These are phyloP conservation scores for Clonostachys rhizophaga DNA, from an alignment of 2,329 filamentous ascomycete genomes.

Conservation along the genomic window DNA sequence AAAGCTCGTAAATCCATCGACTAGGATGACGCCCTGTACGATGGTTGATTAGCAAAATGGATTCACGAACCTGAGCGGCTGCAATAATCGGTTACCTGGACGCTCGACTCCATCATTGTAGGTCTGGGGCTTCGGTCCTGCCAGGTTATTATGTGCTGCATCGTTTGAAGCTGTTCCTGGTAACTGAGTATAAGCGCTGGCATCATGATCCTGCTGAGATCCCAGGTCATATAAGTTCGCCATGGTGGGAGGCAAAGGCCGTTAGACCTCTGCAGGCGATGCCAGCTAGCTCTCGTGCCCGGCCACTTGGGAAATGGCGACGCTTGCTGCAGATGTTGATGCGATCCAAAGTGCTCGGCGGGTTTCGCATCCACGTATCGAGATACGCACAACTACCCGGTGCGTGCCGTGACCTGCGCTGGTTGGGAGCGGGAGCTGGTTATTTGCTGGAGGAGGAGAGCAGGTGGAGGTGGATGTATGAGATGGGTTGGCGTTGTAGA, in stretches of 20 bases:
- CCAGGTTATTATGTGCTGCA: slow-evolving; percentile 21
- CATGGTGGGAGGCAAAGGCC: slow-evolving; percentile 13
- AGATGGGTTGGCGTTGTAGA: too few relatives aligned
- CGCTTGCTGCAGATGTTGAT: too few relatives aligned
- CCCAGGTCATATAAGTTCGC: slow-evolving; percentile 15
- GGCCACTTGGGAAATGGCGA: too few relatives aligned
- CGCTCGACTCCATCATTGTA: slow-evolving; percentile 8
- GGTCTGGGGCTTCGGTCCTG: slow-evolving; percentile 21
- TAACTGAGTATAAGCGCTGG: slow-evolving; percentile 19
- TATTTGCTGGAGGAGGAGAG: too few relatives aligned
- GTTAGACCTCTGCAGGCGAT: too few relatives aligned
- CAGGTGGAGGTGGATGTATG: too few relatives aligned
- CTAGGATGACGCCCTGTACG: slow-evolving; percentile 27
- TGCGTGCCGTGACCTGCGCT: too few relatives aligned
- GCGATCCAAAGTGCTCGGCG: too few relatives aligned
- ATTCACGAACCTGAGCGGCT: not conserved
- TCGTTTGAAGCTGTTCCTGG: slow-evolving; percentile 19
- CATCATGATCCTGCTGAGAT: slow-evolving; percentile 16
- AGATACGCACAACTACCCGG: too few relatives aligned
- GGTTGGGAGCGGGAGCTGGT: too few relatives aligned
- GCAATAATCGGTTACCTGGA: slow-evolving; percentile 1
- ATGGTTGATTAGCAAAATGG: slow-evolving; percentile 5
- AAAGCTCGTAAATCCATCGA: slow-evolving; percentile 33
- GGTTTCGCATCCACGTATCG: too few relatives aligned
- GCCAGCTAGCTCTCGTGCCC: too few relatives aligned